These are phyloP conservation scores for Chenopodium suecicum DNA, from an alignment of 148 eudicot genomes.

Conservation along the genomic window DNA sequence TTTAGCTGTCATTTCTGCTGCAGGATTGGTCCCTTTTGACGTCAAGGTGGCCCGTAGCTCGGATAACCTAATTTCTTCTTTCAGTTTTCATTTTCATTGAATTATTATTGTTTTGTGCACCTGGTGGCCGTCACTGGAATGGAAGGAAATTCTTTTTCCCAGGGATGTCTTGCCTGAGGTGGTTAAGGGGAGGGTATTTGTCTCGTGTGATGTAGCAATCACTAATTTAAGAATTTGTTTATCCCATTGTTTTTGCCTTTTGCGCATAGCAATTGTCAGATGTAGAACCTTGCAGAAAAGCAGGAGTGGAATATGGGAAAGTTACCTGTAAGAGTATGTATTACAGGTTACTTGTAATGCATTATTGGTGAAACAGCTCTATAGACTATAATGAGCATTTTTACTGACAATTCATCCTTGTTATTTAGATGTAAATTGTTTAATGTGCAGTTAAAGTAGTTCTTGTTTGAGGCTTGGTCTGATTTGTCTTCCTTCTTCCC, in stretches of 20 bases:
- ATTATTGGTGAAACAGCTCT: constrained; percentile 16
- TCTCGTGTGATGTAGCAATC: constrained; percentile 35
- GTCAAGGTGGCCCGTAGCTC: constrained; percentile 31
- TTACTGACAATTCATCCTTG: neutral
- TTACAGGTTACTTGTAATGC: constrained; percentile 21
- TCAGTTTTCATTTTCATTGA: constrained; percentile 28
- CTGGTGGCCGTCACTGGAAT: constrained; percentile 63
- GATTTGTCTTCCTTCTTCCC: neutral
- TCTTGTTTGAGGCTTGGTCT: neutral
- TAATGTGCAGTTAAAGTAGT: neutral
- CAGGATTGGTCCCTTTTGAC: constrained; percentile 28
- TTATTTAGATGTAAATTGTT: constrained; percentile 16
- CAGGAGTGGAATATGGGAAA: constrained; percentile 30
- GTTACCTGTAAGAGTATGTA: constrained; percentile 21
- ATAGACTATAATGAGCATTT: constrained; percentile 15
- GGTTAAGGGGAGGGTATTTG: constrained; percentile 37
- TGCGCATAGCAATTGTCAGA: constrained; percentile 21
- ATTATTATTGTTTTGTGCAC: constrained; percentile 47
- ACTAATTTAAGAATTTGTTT: constrained; percentile 19
- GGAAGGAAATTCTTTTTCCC: constrained; percentile 28
- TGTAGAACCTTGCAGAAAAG: constrained; percentile 29
- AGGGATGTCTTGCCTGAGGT: constrained; percentile 79
- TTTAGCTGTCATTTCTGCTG: constrained; percentile 26
- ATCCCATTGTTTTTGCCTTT: constrained; percentile 16
- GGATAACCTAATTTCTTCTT: constrained; percentile 28